Conservation (phyloP, 2,329 filamentous ascomycete species). For the Karstenula rhodostoma region DNA sequence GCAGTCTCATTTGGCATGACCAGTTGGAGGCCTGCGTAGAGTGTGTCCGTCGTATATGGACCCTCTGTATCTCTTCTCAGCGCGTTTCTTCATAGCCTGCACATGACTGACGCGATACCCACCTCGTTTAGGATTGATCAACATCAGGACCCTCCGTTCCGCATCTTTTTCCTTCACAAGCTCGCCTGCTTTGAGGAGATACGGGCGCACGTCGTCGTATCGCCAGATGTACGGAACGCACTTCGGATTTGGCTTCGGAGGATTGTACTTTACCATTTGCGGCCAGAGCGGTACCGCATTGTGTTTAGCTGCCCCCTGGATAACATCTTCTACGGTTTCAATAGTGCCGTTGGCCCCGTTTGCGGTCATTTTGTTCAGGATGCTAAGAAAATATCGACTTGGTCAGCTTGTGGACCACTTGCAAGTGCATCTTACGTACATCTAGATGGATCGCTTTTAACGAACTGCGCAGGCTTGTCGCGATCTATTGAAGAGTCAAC, state of each 20-base stretch:
- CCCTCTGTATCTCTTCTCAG: slow-evolving; percentile 48
- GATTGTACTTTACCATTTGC: slow-evolving; percentile 59
- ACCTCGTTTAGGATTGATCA: slow-evolving; percentile 51
- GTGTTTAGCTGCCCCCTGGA: slow-evolving; percentile 24
- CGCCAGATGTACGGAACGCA: slow-evolving; percentile 50
- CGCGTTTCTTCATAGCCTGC: neutral
- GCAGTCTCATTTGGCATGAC: slow-evolving; percentile 65
- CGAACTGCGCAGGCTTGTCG: neutral
- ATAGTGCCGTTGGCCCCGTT: slow-evolving; percentile 10
- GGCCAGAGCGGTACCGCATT: slow-evolving; percentile 55
- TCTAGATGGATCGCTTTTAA: neutral
- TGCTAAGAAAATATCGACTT: neutral
- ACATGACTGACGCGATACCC: neutral
- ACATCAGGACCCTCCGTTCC: slow-evolving; percentile 52
- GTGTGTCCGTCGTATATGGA: slow-evolving; percentile 65
- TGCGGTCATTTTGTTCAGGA: neutral
- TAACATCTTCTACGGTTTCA: slow-evolving; percentile 24
- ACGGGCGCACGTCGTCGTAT: slow-evolving; percentile 48
- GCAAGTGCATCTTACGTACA: neutral
- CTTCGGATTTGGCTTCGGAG: slow-evolving; percentile 56
- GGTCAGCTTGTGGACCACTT: neutral
- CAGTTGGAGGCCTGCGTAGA: slow-evolving; percentile 66
- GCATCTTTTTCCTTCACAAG: slow-evolving; percentile 49
- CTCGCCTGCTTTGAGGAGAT: slow-evolving; percentile 47
- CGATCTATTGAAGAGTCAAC: neutral